A percentile compares a stretch with the other conserved stretches of the same genome.
phyloP scores from a whole-genome alignment of 192 early-diverging fungal genomes.

The Oehlia diaphana region DNA sequence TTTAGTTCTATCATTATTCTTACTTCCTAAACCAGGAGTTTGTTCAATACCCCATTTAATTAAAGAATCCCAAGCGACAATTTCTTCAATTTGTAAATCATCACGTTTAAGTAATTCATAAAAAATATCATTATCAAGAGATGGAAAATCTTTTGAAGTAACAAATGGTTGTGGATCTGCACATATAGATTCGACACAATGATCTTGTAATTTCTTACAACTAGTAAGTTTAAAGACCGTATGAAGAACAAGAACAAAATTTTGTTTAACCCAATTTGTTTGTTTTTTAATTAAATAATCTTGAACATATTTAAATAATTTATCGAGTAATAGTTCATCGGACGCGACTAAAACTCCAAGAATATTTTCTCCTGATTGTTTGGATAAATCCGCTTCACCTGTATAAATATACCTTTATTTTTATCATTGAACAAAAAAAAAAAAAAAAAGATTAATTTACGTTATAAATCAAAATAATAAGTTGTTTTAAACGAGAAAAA shows the following conservation, averaged over 20 bases:
- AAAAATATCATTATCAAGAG: too few species aligned
- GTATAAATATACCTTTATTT: constrained; percentile 8
- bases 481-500: too few species aligned
- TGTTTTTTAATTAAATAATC: constrained; percentile 22
- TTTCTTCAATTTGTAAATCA: constrained; percentile 3
- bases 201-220: neutral
- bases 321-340: neutral
- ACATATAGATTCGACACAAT: constrained; percentile 13
- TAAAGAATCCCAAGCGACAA: constrained; percentile 6
- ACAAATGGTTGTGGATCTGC: constrained; percentile 2
- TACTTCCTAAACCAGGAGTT: neutral
- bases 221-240: neutral
- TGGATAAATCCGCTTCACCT: constrained; percentile 7
- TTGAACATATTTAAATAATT: constrained; percentile 16
- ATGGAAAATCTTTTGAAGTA: neutral
- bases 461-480: too few species aligned
- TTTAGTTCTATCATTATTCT: neutral
- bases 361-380: constrained; percentile 6
- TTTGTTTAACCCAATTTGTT: neutral
- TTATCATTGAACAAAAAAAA: too few species aligned
- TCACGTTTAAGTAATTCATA: too few species aligned
- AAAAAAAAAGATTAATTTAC: too few species aligned
- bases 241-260: constrained; percentile 7
- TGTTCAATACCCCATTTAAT: constrained; percentile 20
- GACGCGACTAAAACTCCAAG: constrained; percentile 10